Conservation (phyloP, 1,284 basidiomycete species). For the Puccinia hordei region DNA sequence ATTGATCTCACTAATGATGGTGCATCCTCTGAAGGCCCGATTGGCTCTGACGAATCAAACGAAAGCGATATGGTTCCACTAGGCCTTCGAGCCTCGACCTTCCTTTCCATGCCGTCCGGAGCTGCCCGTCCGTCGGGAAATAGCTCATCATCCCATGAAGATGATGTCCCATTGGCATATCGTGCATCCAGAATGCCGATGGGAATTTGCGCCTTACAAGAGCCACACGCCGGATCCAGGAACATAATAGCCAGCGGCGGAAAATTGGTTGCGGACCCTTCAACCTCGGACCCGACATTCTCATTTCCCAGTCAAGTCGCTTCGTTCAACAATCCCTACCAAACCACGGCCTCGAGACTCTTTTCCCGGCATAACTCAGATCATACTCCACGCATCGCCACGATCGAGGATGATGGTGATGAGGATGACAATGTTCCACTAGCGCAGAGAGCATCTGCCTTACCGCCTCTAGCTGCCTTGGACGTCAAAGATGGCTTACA, state of each 20-base stretch:
- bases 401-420: slow-evolving; percentile 30
- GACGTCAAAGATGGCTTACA: background rate
- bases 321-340: slow-evolving; percentile 6
- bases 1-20: slow-evolving; percentile 47
- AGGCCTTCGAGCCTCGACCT: slow-evolving; percentile 36
- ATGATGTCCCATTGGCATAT: slow-evolving; percentile 41
- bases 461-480: background rate
- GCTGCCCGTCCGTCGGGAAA: background rate
- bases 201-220: background rate
- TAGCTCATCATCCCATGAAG: slow-evolving; percentile 24
- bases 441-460: slow-evolving; percentile 26
- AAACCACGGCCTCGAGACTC: background rate
- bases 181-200: slow-evolving; percentile 32
- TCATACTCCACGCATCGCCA: background rate
- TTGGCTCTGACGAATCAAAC: slow-evolving; percentile 35
- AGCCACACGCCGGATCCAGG: background rate
- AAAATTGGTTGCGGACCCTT: slow-evolving; percentile 25
- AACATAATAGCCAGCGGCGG: background rate
- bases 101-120: background rate
- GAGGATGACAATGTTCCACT: slow-evolving; percentile 46
- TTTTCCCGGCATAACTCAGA: background rate
- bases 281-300: slow-evolving; percentile 32
- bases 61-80: slow-evolving; percentile 43
- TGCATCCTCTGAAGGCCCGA: slow-evolving; percentile 23
- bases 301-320: background rate